Base-by-base conservation (phyloP, 306 rosid species). In the Trichosanthes truncata region DNA sequence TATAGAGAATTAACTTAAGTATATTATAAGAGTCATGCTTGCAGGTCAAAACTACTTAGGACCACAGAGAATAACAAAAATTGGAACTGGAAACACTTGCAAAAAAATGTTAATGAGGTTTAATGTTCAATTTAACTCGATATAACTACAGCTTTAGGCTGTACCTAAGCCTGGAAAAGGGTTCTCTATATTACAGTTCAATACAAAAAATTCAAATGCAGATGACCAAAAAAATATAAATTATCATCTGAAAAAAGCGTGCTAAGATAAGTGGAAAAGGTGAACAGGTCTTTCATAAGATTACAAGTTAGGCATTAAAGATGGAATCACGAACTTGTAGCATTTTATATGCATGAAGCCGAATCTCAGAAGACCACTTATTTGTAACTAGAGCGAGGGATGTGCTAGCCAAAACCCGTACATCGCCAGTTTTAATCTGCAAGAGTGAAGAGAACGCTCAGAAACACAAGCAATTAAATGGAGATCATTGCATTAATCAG, bases 261-360 rank as follows among this genome's bases (percentile, higher is more conserved):
- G 26, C 59, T 7, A 71, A 45, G 21, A 45, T 21, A 11, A 25
- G 21, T 15, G 41, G 8, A 31, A 45, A 49, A 14, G 78, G 18
- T 14, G 60, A 71, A 41, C 12, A 38, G 1, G 3, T 40, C 0
- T 3, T 41, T n/a, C 7, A 20, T 68, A 68, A 41, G 52, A 41
- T 68, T 38, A 41, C 52, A 69, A 43, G 76, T 23, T 69, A 46
- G 40, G 11, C 10, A 61, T 23, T 59, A 29, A 82, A 73, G 75
- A 38, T 76, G 66, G 79, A 71, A 76, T 41, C 75, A 73, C 17
- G 38, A 87, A 95, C 99, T 97, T 95, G 99, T 79, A 95, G 85
- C 94, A 91, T 91, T 86, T 93, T 95, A 79, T 88, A 89, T n/a
- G 99, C 97, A 76, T 95, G 99, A 85, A 95, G 81, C 83, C 97